Percentiles rank a stretch among this genome's conserved stretches.
Conservation (phyloP, 768 basidiomycete species). For the Termitomyces sp. region DNA sequence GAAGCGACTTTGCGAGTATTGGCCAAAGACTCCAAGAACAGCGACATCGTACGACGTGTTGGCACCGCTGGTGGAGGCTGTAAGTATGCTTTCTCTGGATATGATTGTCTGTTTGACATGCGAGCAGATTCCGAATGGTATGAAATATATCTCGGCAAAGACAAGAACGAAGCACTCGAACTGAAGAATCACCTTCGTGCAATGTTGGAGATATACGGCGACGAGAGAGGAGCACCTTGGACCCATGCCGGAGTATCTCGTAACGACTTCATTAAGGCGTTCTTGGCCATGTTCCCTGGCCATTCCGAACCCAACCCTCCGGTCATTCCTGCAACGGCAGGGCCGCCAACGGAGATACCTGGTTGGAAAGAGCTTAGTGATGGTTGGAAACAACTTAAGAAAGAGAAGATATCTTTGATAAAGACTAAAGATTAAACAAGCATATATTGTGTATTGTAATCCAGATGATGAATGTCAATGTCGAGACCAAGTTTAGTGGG, state of each 20-base stretch:
- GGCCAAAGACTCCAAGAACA: neutral
- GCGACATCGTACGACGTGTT: neutral
- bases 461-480: too few relatives aligned
- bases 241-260: neutral
- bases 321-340: neutral
- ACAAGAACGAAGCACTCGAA: neutral
- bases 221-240: neutral
- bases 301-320: neutral
- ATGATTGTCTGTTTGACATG: neutral
- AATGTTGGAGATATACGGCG: neutral
- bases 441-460: too few relatives aligned
- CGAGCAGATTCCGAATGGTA: neutral
- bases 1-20: neutral
- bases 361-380: neutral
- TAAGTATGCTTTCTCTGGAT: neutral
- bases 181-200: neutral
- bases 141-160: neutral
- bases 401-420: too few relatives aligned
- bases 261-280: neutral
- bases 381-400: too few relatives aligned
- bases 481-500: too few relatives aligned
- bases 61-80: too few relatives aligned
- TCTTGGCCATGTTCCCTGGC: neutral
- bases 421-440: too few relatives aligned
- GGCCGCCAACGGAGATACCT: neutral